Evolutionary conservation across 2,329 filamentous ascomycete species (phyloP).

Genomic region (Fusarium torulosum): DNA sequence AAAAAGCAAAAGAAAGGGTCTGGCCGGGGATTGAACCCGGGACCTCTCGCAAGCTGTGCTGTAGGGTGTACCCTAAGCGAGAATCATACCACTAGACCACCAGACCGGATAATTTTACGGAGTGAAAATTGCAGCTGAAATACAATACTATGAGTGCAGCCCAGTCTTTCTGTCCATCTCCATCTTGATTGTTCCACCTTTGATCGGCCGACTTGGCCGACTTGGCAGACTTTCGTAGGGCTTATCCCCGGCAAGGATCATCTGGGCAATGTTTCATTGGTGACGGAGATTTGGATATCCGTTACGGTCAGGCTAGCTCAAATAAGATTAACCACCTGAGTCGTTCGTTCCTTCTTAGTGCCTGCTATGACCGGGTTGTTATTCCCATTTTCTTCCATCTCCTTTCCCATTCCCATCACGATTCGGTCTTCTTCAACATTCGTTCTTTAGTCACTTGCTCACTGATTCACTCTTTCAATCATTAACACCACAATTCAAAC

Average conservation of each 20-base stretch:
- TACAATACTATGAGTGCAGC: rapidly evolving
- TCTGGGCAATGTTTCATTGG: background rate
- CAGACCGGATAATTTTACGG: conserved; percentile 52
- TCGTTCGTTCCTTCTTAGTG: too few relatives aligned
- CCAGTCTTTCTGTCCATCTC: background rate
- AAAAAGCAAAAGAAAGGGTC: conserved; percentile 53
- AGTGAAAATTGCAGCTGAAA: background rate
- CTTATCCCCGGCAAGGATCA: conserved; percentile 1
- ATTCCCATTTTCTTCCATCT: conserved; percentile 12
- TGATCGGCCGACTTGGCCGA: too few relatives aligned
- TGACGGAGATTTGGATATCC: rapidly evolving
- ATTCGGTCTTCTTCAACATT: background rate
- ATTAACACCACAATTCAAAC: background rate
- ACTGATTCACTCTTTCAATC: background rate
- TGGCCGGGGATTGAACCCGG: conserved; percentile 62
- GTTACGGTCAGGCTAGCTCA: background rate
- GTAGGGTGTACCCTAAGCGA: conserved; percentile 70
- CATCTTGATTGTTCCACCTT: too few relatives aligned
- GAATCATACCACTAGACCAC: conserved; percentile 79
- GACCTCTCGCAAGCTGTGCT: conserved; percentile 58
- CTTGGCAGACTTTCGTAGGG: background rate
- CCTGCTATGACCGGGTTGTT: background rate
- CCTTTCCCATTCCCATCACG: conserved; percentile 10
- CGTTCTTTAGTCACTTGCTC: background rate
- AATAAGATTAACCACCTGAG: background rate